phyloP scores from a whole-genome alignment of 139 green algal genomes.

The Pycnococcus provasolii region DNA sequence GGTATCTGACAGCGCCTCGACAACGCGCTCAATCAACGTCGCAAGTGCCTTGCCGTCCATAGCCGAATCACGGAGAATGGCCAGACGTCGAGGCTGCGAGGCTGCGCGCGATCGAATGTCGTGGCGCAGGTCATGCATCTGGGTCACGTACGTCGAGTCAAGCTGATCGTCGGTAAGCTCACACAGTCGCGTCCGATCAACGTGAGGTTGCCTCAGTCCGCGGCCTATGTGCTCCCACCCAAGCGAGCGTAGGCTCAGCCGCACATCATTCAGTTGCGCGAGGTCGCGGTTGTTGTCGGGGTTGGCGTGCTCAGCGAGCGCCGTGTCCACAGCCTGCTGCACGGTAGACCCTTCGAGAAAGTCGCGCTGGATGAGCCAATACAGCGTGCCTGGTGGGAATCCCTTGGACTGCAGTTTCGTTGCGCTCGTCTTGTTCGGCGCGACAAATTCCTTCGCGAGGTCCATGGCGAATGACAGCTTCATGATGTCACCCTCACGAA shows the following conservation, averaged over 20 bases:
- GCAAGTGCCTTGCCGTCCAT: neutral
- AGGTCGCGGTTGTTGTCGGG: slow-evolving; percentile 38
- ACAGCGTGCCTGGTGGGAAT: slow-evolving; percentile 58
- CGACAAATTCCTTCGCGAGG: slow-evolving; percentile 62
- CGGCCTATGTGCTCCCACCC: slow-evolving; percentile 52
- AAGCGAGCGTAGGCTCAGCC: slow-evolving; percentile 42
- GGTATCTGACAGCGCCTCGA: slow-evolving; percentile 34
- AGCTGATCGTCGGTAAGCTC: slow-evolving; percentile 48
- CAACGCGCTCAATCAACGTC: slow-evolving; percentile 39
- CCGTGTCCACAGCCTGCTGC: slow-evolving; percentile 48
- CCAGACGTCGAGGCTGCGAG: neutral
- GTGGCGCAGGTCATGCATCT: slow-evolving; percentile 10
- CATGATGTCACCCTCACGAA: slow-evolving; percentile 70
- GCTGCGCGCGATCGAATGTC: neutral
- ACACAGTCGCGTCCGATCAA: slow-evolving; percentile 73
- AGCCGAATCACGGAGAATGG: neutral
- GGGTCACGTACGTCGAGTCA: slow-evolving; percentile 39
- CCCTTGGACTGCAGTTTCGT: neutral
- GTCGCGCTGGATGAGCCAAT: slow-evolving; percentile 89
- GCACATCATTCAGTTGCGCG: slow-evolving; percentile 49
- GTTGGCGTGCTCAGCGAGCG: slow-evolving; percentile 65
- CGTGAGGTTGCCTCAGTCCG: slow-evolving; percentile 71
- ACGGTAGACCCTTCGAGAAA: slow-evolving; percentile 71
- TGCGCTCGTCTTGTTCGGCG: neutral
- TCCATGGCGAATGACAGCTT: slow-evolving; percentile 86